Evolutionary conservation across 176 grass and related monocot genomes (phyloP).

Genomic region (Zea mays): Zm-B73-REFERENCE-NAM-5.0 NC_050105.1:65336501-65337000

Average conservation of each 20-base stretch:
- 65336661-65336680: background rate
- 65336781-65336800: background rate
- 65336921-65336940: too few relatives aligned
- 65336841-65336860: background rate
- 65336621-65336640: background rate
- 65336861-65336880: background rate
- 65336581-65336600: constrained; percentile 27
- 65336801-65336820: background rate
- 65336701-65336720: background rate
- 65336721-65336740: background rate
- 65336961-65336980: background rate
- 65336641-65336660: constrained; percentile 17
- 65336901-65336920: too few relatives aligned
- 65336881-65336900: background rate
- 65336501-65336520: constrained; percentile 78
- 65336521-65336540: constrained; percentile 56
- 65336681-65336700: constrained; percentile 6
- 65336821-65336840: background rate
- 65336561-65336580: constrained; percentile 27
- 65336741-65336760: background rate
- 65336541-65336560: constrained; percentile 26
- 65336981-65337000: background rate
- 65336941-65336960: background rate
- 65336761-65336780: constrained; percentile 17
- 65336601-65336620: background rate